A percentile compares a stretch with the other conserved stretches of the same genome.
phyloP scores from a whole-genome alignment of 148 eudicot species.

The Rhododendron williamsianum region DNA sequence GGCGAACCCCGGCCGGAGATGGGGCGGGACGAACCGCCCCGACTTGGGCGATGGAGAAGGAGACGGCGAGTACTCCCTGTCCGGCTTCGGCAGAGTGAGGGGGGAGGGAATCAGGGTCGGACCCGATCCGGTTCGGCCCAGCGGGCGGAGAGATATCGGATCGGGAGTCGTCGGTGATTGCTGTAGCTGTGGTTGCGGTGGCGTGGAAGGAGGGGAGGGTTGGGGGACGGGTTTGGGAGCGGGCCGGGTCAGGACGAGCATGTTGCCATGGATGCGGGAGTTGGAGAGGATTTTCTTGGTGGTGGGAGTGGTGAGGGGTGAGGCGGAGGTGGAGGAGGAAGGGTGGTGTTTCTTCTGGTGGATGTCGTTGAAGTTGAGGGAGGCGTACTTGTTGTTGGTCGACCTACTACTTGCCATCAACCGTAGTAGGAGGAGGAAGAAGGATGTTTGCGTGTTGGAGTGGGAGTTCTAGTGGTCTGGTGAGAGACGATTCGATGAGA shows the following conservation, averaged over 20 bases:
- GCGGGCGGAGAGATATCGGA: constrained; percentile 54
- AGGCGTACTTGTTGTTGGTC: constrained; percentile 63
- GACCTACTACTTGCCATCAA: constrained; percentile 60
- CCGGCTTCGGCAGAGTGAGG: constrained; percentile 17
- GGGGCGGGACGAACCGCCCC: constrained; percentile 64
- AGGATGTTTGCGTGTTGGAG: not conserved
- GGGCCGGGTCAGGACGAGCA: constrained; percentile 70
- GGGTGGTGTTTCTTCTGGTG: constrained; percentile 43
- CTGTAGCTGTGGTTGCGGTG: not conserved
- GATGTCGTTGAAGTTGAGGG: constrained; percentile 74
- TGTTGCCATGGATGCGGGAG: constrained; percentile 58
- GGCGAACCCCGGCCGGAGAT: constrained; percentile 54
- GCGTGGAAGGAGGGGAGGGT: constrained; percentile 15
- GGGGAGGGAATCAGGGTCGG: constrained; percentile 6
- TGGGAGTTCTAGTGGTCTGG: not conserved
- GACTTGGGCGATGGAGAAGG: constrained; percentile 21
- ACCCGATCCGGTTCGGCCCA: constrained; percentile 43
- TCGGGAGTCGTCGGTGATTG: not conserved
- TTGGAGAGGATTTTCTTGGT: constrained; percentile 38
- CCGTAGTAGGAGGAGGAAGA: constrained; percentile 4
- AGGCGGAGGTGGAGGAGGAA: not conserved
- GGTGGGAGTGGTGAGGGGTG: constrained; percentile 15
- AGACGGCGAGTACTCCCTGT: constrained; percentile 3
- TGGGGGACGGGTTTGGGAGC: constrained; percentile 47
- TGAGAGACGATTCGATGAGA: not conserved